Percentiles rank a stretch among this genome's conserved stretches.
Evolutionary conservation across 2,329 filamentous ascomycete genomes (phyloP).

Genomic region (Pseudogymnoascus sp.): DNA sequence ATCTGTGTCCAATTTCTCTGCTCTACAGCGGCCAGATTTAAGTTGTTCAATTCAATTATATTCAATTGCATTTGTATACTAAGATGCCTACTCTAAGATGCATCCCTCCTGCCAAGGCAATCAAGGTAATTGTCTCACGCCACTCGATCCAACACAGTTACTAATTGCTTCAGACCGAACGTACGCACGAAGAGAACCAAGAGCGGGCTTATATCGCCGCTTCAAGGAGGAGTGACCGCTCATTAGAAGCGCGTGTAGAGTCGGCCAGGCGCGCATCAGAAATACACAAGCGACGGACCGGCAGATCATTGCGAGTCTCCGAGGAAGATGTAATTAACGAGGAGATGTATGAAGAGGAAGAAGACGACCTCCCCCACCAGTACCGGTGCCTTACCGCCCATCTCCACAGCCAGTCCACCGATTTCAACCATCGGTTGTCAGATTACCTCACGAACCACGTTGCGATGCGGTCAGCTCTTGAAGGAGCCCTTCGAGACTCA

Average conservation of each 20-base stretch:
- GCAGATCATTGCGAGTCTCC: conserved; percentile 71
- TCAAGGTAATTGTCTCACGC: conserved; percentile 25
- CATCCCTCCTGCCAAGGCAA: conserved; percentile 29
- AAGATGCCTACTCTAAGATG: conserved; percentile 28
- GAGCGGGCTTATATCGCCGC: conserved; percentile 89
- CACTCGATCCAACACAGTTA: not conserved
- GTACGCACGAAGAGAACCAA: conserved; percentile 74
- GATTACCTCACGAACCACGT: conserved; percentile 51
- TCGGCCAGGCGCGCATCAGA: conserved; percentile 84
- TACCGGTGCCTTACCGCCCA: conserved; percentile 57
- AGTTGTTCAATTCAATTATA: not conserved
- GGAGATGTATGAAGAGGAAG: conserved; percentile 95
- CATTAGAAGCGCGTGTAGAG: conserved; percentile 78
- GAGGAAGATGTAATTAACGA: conserved; percentile 83
- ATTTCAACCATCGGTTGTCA: conserved; percentile 21
- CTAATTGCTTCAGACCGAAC: conserved; percentile 50
- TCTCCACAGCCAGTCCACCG: conserved; percentile 31
- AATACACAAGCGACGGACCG: conserved; percentile 82
- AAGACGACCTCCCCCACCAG: conserved; percentile 66
- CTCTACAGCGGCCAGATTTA: not conserved
- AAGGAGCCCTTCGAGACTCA: not conserved
- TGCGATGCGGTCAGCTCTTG: conserved; percentile 19
- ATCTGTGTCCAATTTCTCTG: not conserved
- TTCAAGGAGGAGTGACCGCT: conserved; percentile 77
- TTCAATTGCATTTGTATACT: not conserved